Evolutionary conservation across 495 filamentous ascomycete species (phyloP).

Genomic region (Terfezia boudieri): DNA sequence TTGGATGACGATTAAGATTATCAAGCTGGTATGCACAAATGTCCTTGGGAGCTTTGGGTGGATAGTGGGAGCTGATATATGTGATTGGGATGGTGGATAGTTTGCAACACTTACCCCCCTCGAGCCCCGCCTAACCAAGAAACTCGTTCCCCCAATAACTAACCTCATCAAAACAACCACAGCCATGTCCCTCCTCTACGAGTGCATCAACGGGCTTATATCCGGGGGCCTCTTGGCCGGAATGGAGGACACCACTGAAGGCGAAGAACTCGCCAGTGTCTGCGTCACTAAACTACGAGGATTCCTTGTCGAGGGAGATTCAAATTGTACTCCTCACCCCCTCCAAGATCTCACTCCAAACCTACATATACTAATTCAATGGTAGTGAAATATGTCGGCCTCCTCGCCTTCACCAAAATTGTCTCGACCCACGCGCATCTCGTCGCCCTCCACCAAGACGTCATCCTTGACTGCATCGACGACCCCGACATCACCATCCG

Average conservation of each 20-base stretch:
- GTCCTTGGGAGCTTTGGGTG: neutral
- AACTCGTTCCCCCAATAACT: slow-evolving; percentile 83
- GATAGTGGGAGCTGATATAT: neutral
- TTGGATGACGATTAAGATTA: slow-evolving; percentile 99
- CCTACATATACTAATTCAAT: slow-evolving; percentile 1
- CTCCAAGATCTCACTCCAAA: neutral
- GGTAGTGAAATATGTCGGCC: slow-evolving; percentile 85
- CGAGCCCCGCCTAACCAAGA: slow-evolving; percentile 74
- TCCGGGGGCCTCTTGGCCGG: slow-evolving; percentile 80
- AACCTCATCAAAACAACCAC: slow-evolving; percentile 81
- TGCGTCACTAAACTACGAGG: slow-evolving; percentile 82
- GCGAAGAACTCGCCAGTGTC: slow-evolving; percentile 78
- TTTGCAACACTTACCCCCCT: slow-evolving; percentile 88
- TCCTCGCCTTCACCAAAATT: slow-evolving; percentile 85
- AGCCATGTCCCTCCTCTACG: slow-evolving; percentile 90
- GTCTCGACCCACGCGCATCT: slow-evolving; percentile 70
- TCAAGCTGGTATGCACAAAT: slow-evolving; percentile 52
- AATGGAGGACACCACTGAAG: slow-evolving; percentile 49
- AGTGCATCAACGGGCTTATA: slow-evolving; percentile 96
- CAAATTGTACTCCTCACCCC: slow-evolving; percentile 38
- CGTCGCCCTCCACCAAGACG: slow-evolving; percentile 76
- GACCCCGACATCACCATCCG: slow-evolving; percentile 92
- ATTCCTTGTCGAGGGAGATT: slow-evolving; percentile 83
- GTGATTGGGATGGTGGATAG: slow-evolving; percentile 22
- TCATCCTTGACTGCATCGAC: slow-evolving; percentile 87